Evolutionary conservation across 139 green algal genomes (phyloP).

Genomic region (Chlamydomonas asymmetrica): DNA sequence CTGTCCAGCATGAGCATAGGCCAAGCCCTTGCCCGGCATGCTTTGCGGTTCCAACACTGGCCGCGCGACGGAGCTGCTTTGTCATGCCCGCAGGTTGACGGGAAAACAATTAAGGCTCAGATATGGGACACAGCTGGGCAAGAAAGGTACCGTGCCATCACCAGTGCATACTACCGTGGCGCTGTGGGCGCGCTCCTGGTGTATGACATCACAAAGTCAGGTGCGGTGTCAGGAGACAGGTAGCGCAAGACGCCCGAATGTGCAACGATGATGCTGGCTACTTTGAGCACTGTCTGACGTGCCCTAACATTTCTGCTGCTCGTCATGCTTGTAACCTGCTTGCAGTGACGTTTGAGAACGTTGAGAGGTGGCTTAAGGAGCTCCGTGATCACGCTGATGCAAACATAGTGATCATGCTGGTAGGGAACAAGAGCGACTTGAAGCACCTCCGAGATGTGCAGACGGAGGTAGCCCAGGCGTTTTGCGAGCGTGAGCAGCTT

Average conservation of each 20-base stretch:
- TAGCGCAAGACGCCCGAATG: background rate
- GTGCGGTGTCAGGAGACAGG: conserved; percentile 40
- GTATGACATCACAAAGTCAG: conserved; percentile 99
- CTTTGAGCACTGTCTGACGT: too few species aligned
- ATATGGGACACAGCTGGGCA: conserved; percentile 99
- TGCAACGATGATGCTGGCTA: conserved; percentile 8
- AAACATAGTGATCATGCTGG: conserved; percentile 99
- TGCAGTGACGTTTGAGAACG: conserved; percentile 96
- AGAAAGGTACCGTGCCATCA: conserved; percentile 98
- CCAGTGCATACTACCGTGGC: conserved; percentile 98
- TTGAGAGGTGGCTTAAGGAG: conserved; percentile 98
- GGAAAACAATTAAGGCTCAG: conserved; percentile 99
- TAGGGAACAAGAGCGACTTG: conserved; percentile 99
- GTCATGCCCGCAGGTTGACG: conserved; percentile 85
- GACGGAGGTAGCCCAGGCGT: conserved; percentile 89
- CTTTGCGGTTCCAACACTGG: too few species aligned
- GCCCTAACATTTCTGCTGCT: too few species aligned
- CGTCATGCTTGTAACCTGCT: too few species aligned
- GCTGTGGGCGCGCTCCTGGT: conserved; percentile 97
- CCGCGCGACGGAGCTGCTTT: too few species aligned
- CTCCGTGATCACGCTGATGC: conserved; percentile 95
- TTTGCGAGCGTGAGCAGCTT: conserved; percentile 90
- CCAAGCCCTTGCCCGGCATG: background rate
- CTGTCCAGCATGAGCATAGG: too few species aligned
- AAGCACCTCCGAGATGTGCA: conserved; percentile 90